A percentile compares a stretch with the other conserved stretches of the same genome.
Conservation (phyloP, 192 early-diverging fungal genomes). For the Obelidium mucronatum region DNA sequence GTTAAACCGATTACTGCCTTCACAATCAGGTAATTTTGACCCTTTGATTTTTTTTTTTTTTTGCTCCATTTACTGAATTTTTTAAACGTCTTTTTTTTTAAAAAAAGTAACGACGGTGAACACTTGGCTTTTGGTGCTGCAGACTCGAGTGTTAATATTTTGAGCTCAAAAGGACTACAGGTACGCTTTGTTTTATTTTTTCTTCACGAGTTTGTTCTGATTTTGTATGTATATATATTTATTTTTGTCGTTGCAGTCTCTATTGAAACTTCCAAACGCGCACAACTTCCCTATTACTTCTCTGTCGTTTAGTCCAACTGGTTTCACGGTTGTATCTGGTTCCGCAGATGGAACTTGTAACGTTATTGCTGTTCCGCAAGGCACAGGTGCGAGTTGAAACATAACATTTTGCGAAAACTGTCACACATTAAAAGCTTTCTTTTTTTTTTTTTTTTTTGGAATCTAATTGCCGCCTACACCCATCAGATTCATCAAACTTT, state of each 20-base stretch:
- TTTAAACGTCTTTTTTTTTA: slow-evolving; percentile 10
- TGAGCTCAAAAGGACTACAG: slow-evolving; percentile 64
- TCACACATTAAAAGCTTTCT: no score
- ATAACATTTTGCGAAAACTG: no score
- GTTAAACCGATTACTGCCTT: slow-evolving; percentile 72
- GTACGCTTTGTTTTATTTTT: slow-evolving; percentile 37
- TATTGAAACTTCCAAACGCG: slow-evolving; percentile 68
- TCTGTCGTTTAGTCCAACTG: slow-evolving; percentile 74
- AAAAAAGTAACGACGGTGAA: slow-evolving; percentile 68
- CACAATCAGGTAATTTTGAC: slow-evolving; percentile 59
- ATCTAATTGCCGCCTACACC: no score
- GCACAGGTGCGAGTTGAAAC: neutral
- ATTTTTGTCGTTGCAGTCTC: slow-evolving; percentile 39
- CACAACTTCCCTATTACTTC: slow-evolving; percentile 85
- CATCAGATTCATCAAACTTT: no score
- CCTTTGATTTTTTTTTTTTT: no score
- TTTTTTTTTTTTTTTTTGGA: no score
- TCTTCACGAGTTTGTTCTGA: neutral
- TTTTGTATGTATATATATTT: neutral
- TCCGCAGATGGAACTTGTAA: slow-evolving; percentile 77
- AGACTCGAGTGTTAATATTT: slow-evolving; percentile 74
- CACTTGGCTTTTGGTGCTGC: slow-evolving; percentile 76
- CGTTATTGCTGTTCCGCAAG: slow-evolving; percentile 30
- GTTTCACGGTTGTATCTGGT: slow-evolving; percentile 74
- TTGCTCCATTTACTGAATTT: neutral